Percentiles rank a stretch among this genome's conserved stretches.
phyloP scores from a whole-genome alignment of 2,329 filamentous ascomycete species.

The Paraphaeosphaeria sporulosa region DNA sequence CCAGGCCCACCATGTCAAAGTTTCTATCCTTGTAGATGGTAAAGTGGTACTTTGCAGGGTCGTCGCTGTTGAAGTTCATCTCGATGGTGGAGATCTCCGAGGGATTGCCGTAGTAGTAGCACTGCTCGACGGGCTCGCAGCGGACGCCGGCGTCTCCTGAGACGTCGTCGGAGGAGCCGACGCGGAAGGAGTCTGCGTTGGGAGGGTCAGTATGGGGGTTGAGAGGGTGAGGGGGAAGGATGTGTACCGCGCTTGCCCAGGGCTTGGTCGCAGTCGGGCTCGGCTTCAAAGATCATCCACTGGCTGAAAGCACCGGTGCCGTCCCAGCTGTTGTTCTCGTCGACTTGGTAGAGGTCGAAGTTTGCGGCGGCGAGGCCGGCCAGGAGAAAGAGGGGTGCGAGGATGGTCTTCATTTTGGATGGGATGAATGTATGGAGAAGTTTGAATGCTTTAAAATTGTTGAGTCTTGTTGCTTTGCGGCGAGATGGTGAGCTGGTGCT shows the following conservation, averaged over 20 bases:
- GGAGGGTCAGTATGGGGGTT: no score
- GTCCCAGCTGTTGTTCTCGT: not conserved
- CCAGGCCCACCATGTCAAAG: not conserved
- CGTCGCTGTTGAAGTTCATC: not conserved
- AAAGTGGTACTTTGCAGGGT: not conserved
- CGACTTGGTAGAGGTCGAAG: not conserved
- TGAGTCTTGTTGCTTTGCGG: not conserved
- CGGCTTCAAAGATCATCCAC: not conserved
- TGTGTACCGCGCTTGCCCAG: not conserved
- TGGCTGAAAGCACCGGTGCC: not conserved
- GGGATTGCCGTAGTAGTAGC: not conserved
- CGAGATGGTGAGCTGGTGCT: not conserved
- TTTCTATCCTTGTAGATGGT: conserved; percentile 8
- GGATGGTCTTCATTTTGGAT: not conserved
- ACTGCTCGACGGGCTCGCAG: not conserved
- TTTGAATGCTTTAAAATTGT: not conserved
- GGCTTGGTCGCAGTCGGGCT: not conserved
- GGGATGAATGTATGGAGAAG: not conserved
- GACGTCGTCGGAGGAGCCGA: not conserved
- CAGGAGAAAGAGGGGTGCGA: not conserved
- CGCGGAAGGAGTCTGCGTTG: not conserved
- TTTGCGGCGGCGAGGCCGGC: not conserved
- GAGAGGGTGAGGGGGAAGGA: no score
- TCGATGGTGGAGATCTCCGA: not conserved
- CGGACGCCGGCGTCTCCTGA: not conserved